These are phyloP conservation scores for Isoetes taiwanensis DNA, from an alignment of 75 land plant species.

Conservation along the genomic window DNA sequence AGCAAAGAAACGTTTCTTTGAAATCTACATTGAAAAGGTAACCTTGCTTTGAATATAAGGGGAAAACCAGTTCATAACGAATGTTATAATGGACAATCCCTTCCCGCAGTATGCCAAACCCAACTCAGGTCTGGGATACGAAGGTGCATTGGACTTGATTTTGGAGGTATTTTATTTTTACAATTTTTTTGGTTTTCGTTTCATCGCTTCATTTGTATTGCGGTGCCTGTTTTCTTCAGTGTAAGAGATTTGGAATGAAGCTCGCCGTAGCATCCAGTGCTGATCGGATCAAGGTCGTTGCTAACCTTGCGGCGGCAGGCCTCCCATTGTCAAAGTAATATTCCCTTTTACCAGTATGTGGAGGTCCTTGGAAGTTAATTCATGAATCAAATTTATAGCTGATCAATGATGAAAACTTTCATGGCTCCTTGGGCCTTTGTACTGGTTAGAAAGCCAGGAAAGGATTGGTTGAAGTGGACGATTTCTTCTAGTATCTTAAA, in stretches of 20 bases:
- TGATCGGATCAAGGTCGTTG: conserved; percentile 87
- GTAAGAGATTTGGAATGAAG: conserved; percentile 74
- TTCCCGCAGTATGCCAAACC: conserved; percentile 79
- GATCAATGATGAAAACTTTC: too few relatives aligned
- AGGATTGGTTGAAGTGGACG: too few relatives aligned
- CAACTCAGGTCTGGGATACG: conserved; percentile 84
- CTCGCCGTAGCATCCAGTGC: conserved; percentile 99
- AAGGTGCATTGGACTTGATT: conserved; percentile 83
- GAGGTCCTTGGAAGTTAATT: too few relatives aligned
- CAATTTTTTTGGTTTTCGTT: conserved; percentile 1
- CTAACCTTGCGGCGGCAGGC: conserved; percentile 89
- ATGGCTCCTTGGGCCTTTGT: too few relatives aligned
- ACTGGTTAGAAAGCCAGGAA: too few relatives aligned
- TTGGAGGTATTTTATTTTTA: conserved; percentile 37
- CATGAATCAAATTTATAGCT: too few relatives aligned
- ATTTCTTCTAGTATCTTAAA: too few relatives aligned
- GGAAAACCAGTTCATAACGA: too few relatives aligned
- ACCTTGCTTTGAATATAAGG: too few relatives aligned
- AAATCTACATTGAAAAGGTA: conserved; percentile 90
- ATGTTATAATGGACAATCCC: too few relatives aligned
- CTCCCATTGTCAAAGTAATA: conserved; percentile 71
- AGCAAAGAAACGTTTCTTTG: conserved; percentile 81
- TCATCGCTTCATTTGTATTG: neutral
- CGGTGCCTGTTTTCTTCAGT: conserved; percentile 33
- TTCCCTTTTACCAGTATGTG: too few relatives aligned